Evolutionary conservation across 2,329 filamentous ascomycete genomes (phyloP).

Genomic region (Cladophialophora yegresii): DNA sequence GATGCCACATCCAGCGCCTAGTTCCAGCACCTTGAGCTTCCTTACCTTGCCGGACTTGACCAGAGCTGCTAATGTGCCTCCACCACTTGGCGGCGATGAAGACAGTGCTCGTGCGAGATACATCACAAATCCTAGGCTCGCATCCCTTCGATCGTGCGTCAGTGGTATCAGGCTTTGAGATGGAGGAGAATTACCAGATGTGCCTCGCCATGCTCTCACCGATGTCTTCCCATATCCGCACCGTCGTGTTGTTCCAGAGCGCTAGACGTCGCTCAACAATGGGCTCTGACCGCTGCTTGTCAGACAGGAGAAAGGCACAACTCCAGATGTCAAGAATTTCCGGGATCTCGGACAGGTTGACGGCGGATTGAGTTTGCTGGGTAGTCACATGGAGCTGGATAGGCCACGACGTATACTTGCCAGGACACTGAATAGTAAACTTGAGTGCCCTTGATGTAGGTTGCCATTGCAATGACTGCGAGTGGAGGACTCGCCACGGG

Average conservation of each 20-base stretch:
- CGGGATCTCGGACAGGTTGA: constrained; percentile 38
- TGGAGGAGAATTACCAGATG: constrained; percentile 58
- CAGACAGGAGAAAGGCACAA: constrained; percentile 45
- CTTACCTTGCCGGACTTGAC: constrained; percentile 38
- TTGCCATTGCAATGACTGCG: constrained; percentile 50
- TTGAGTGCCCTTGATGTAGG: constrained; percentile 49
- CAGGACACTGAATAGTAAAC: constrained; percentile 44
- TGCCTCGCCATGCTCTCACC: constrained; percentile 73
- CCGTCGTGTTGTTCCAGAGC: constrained; percentile 43
- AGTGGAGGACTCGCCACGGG: constrained; percentile 44
- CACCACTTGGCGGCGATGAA: constrained; percentile 33
- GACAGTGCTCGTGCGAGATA: constrained; percentile 52
- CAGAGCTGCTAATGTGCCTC: constrained; percentile 41
- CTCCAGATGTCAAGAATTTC: constrained; percentile 62
- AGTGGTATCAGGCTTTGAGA: constrained; percentile 19
- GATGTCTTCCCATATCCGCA: constrained; percentile 67
- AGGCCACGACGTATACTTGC: constrained; percentile 31
- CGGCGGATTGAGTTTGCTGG: constrained; percentile 16
- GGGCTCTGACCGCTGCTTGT: constrained; percentile 50
- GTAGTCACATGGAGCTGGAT: constrained; percentile 35
- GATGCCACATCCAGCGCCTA: constrained; percentile 69
- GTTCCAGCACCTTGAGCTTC: constrained; percentile 59
- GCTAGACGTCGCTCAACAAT: constrained; percentile 59
- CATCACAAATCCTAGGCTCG: constrained; percentile 59
- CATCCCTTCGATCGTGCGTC: constrained; percentile 50